These are phyloP conservation scores for Metschnikowia dekortorum DNA, from an alignment of 805 yeast genomes.

Conservation along the genomic window DNA sequence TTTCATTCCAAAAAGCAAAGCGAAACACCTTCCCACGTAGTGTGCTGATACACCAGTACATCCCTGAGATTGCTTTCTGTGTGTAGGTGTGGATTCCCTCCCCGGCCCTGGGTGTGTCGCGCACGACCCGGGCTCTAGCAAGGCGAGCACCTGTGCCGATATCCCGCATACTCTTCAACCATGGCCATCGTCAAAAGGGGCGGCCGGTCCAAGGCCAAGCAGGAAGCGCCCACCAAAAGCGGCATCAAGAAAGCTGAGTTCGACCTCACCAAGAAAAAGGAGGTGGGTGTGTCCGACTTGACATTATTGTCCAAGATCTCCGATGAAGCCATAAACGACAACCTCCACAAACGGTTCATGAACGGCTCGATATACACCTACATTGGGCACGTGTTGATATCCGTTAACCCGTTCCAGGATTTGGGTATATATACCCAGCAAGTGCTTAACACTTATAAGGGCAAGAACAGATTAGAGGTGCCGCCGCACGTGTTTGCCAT, in stretches of 20 bases:
- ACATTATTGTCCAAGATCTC: conserved; percentile 84
- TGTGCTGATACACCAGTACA: no score
- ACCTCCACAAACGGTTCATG: conserved; percentile 81
- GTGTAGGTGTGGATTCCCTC: not conserved
- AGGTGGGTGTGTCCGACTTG: conserved; percentile 96
- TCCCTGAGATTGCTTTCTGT: no score
- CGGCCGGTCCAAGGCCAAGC: conserved; percentile 52
- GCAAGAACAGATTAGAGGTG: conserved; percentile 90
- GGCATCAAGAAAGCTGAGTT: conserved; percentile 83
- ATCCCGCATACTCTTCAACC: conserved; percentile 1
- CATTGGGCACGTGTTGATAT: conserved; percentile 90
- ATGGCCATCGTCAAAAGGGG: conserved; percentile 83
- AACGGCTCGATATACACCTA: conserved; percentile 89
- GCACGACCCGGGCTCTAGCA: conserved; percentile 1
- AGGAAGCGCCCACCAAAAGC: conserved; percentile 49
- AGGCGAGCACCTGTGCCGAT: conserved; percentile 1
- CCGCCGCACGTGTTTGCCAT: conserved; percentile 98
- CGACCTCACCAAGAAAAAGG: conserved; percentile 83
- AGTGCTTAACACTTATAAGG: conserved; percentile 70
- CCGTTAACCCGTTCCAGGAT: conserved; percentile 95
- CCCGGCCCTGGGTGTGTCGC: not conserved
- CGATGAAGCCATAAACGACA: conserved; percentile 90
- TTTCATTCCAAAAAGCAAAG: no score
- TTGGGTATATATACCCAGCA: conserved; percentile 89
- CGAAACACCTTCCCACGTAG: no score